Evolutionary conservation across 2,329 filamentous ascomycete genomes (phyloP), one percentile per base, ranked within the genome.

Genomic region (Talaromyces atroroseus): DNA sequence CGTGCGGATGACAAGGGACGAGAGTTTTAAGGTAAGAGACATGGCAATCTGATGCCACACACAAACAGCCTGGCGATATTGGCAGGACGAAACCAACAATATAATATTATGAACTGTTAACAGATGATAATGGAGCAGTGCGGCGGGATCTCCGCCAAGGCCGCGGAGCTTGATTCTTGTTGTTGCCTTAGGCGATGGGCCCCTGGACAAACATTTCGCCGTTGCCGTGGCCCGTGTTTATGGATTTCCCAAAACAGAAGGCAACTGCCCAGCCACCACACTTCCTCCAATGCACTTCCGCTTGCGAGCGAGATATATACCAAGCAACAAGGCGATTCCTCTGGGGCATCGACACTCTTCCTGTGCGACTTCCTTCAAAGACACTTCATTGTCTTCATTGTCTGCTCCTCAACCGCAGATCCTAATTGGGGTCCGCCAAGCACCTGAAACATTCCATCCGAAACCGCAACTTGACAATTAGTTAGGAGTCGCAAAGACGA

Each of bases 21-120:
- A 82, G 62, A 88, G 79, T 68, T 88, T 88, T 60, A 88, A 74
- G 10, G 84, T 85, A 60, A 87, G 66, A 60, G 82, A 85, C 83
- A 86, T 86, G 44, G 12, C 5, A 40, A 40, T 20, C 14, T 38
- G 36, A 40, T n/a, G 36, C 5, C 14, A 40, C 36, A 20, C 4
- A 26, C 4, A 26, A 26, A 40, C 10, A 42, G 6, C n/a, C 7
- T n/a, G 3, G 20, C n/a, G 38, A n/a, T 10, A 42, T 18, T 42
- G 10, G 38, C n/a, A 38, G n/a, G 4, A 12, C 4, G 36, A 38
- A 38, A 38, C 11, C 36, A 3, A n/a, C 16, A 38, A 38, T 38
- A 38, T 38, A 38, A n/a, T 18, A 38, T 38, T 5, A n/a, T n/a
- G n/a, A n/a, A n/a, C n/a, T n/a, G n/a, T n/a, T n/a, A 87, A 57